These are phyloP conservation scores for Trichoderma orchidacearum DNA, from an alignment of 495 filamentous ascomycete genomes.

Conservation along the genomic window DNA sequence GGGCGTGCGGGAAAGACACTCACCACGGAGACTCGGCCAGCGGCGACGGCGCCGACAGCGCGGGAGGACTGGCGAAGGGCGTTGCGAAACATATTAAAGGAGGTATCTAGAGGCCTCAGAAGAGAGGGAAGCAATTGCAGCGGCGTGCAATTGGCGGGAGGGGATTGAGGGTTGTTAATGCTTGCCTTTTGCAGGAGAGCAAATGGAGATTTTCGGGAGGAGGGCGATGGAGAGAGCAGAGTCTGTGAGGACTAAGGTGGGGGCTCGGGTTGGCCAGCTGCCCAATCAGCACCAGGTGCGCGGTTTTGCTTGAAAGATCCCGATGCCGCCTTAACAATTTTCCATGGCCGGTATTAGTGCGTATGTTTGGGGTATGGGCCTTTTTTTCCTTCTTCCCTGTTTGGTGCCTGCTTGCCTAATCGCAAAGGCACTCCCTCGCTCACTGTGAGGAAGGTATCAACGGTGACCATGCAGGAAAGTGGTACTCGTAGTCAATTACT, in stretches of 20 bases:
- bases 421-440: not conserved
- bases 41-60: slow-evolving; percentile 79
- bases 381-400: too few relatives aligned
- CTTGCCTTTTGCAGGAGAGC: slow-evolving; percentile 4
- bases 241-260: not conserved
- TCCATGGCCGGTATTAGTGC: not conserved
- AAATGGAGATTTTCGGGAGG: slow-evolving; percentile 6
- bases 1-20: slow-evolving; percentile 38
- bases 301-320: slow-evolving; percentile 1
- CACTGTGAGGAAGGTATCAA: not conserved
- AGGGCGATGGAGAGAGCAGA: slow-evolving; percentile 2
- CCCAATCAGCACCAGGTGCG: slow-evolving; percentile 2
- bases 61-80: slow-evolving; percentile 91
- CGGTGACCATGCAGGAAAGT: not conserved
- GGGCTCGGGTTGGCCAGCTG: not conserved
- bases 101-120: slow-evolving; percentile 22
- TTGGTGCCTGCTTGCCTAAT: not conserved
- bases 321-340: slow-evolving; percentile 3
- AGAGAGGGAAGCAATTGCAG: slow-evolving; percentile 33
- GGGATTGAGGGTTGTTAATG: slow-evolving; percentile 19
- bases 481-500: not conserved
- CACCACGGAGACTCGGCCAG: slow-evolving; percentile 84
- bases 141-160: slow-evolving; percentile 33
- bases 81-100: slow-evolving; percentile 80
- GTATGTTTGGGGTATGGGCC: not conserved